Conservation (phyloP, 768 basidiomycete species). For the Mycena floridula region DNA sequence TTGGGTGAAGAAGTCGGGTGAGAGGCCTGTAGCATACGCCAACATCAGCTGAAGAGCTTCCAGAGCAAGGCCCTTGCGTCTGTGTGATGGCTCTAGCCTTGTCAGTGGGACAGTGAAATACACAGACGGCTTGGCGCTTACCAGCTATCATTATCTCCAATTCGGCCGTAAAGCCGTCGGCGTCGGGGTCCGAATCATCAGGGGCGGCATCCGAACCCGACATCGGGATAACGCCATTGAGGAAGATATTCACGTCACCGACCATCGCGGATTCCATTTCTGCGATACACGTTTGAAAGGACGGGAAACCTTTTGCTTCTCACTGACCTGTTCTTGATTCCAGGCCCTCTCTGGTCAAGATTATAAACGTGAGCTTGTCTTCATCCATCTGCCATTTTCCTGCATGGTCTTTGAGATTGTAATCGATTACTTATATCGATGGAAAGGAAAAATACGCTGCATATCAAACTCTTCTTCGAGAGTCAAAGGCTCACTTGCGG, state of each 20-base stretch:
- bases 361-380: constrained; percentile 91
- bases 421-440: constrained; percentile 11
- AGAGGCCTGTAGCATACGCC: constrained; percentile 53
- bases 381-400: constrained; percentile 83
- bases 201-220: no score
- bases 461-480: constrained; percentile 83
- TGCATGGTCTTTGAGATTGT: constrained; percentile 20
- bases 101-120: background rate
- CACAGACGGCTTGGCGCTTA: constrained; percentile 17
- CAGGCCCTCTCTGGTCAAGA: constrained; percentile 59
- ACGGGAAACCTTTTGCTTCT: no score
- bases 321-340: no score
- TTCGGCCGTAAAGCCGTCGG: constrained; percentile 62
- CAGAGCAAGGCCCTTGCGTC: constrained; percentile 61
- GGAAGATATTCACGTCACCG: constrained; percentile 90
- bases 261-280: constrained; percentile 71
- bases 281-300: no score
- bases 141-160: constrained; percentile 93
- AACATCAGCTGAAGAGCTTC: constrained; percentile 64
- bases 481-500: constrained; percentile 79
- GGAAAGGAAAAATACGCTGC: constrained; percentile 52
- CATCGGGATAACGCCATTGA: constrained; percentile 27
- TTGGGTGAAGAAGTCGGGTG: constrained; percentile 19
- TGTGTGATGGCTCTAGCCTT: constrained; percentile 51
- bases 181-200: constrained; percentile 18